Evolutionary conservation across 1,284 basidiomycete genomes (phyloP).

Genomic region (Malassezia sympodialis): DNA sequence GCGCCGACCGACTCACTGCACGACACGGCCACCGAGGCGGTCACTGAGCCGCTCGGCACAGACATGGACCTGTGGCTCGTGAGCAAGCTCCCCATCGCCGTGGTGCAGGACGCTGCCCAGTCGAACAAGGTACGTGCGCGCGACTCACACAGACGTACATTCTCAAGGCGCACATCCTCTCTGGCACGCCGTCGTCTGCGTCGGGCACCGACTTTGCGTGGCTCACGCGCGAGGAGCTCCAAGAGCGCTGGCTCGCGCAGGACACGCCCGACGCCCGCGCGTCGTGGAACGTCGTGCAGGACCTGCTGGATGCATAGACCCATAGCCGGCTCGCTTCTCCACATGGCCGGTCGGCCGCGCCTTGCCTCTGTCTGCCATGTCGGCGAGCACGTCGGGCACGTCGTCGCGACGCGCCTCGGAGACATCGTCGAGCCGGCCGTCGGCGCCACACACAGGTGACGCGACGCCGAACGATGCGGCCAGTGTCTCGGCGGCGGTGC

Average conservation of each 20-base stretch:
- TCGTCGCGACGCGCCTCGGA: background rate
- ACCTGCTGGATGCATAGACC: conserved; percentile 55
- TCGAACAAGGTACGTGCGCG: conserved; percentile 10
- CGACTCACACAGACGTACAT: conserved; percentile 30
- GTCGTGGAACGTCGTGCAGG: conserved; percentile 68
- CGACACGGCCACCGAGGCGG: conserved; percentile 21
- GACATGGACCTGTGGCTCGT: conserved; percentile 45
- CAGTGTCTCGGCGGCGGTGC: background rate
- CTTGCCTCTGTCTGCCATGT: background rate
- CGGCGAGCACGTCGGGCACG: background rate
- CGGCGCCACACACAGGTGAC: background rate
- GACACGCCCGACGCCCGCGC: conserved; percentile 53
- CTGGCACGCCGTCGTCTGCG: conserved; percentile 24
- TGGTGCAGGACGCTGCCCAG: conserved; percentile 7
- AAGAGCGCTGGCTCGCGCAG: conserved; percentile 46
- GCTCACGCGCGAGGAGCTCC: conserved; percentile 78
- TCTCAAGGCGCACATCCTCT: conserved; percentile 32
- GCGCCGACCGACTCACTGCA: conserved; percentile 9
- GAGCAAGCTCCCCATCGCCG: conserved; percentile 35
- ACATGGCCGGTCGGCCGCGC: background rate
- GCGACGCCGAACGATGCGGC: background rate
- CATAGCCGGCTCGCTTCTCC: background rate
- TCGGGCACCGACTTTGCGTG: conserved; percentile 67
- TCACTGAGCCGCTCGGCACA: conserved; percentile 25
- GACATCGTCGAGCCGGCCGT: background rate